Evolutionary conservation across 2,329 filamentous ascomycete species (phyloP), one percentile per base, ranked within the genome.

Genomic region (Endoconidiophora laricicola): DNA sequence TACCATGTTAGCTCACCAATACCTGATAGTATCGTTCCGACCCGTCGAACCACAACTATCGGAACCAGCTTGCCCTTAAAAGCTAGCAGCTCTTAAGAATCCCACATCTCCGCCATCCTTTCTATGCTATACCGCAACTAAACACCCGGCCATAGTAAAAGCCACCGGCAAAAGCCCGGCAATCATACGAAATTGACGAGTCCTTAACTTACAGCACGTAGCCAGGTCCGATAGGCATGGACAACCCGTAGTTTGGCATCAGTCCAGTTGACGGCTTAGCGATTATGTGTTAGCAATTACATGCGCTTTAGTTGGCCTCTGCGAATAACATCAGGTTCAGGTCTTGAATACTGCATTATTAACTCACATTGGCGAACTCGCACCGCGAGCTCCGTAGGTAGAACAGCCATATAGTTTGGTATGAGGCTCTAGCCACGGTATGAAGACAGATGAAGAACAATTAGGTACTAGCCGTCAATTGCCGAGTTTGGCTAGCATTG

Each of bases 221-320:
- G 78, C 91, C 91, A 98, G 72, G 90, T 83, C 65, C 91, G 78
- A 72, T 98, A 98, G 60, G 85, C 83, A 63, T 79, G 78, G 59
- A 95, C 68, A 57, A 95, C 91, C 73, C 90, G 79, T 65, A 72
- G 74, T 69, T 84, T 86, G 60, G 90, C 90, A 73, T 96, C 87
- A 60, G 69, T 63, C 87, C 85, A 94, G 73, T 83, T 94, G 70
- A 78, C 72, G 64, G 90, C 90, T 95, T 62, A 26, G 20, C 43
- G 41, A 16, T 14, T 26, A 9, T 54, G 23, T 6, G 60, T 72
- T 60, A 75, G 69, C 55, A 56, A 48, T 43, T 46, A 9, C 42
- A 23, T 41, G 12, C 16, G 23, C n/a, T 39, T 12, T 29, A 18
- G 20, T 39, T 44, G 20, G 42, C 43, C 24, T 16, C 22, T 22